These are phyloP conservation scores for Massarina eburnea DNA, from an alignment of 2,329 filamentous ascomycete species.

Conservation along the genomic window DNA sequence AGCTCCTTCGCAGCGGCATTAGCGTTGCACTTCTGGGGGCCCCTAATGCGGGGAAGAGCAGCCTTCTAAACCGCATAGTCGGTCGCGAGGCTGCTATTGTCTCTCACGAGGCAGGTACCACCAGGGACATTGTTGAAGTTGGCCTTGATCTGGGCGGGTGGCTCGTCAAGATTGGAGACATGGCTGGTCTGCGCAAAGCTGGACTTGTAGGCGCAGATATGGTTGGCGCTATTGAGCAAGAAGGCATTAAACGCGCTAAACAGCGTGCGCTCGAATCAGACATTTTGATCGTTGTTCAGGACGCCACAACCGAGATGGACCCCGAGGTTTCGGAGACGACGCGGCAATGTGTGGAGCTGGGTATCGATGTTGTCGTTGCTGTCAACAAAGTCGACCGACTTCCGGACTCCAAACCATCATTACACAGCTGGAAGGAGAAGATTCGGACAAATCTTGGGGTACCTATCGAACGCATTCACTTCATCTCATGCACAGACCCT, in stretches of 20 bases:
- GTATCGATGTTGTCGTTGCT: conserved; percentile 58
- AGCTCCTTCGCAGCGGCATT: conserved; percentile 83
- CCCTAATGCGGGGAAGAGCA: conserved; percentile 94
- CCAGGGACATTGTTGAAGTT: conserved; percentile 89
- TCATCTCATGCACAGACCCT: conserved; percentile 73
- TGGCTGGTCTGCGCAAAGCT: conserved; percentile 75
- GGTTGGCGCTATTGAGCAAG: conserved; percentile 78
- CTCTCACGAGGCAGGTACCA: conserved; percentile 88
- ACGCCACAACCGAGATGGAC: conserved; percentile 71
- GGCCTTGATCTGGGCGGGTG: conserved; percentile 87
- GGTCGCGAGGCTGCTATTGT: conserved; percentile 95
- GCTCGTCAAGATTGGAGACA: conserved; percentile 92
- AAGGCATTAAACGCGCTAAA: conserved; percentile 87
- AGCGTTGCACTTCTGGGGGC: conserved; percentile 83
- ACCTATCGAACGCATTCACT: conserved; percentile 51
- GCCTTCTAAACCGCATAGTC: conserved; percentile 84
- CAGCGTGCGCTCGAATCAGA: conserved; percentile 81
- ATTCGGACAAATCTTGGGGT: conserved; percentile 25
- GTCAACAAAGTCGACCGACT: conserved; percentile 64
- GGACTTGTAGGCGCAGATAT: conserved; percentile 28
- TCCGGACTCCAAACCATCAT: conserved; percentile 29
- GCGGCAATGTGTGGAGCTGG: conserved; percentile 50
- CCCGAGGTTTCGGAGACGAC: conserved; percentile 59
- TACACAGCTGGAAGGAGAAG: conserved; percentile 21
- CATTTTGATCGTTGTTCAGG: conserved; percentile 72